phyloP scores from a whole-genome alignment of 495 filamentous ascomycete genomes.

The Penicillium argentinense region DNA sequence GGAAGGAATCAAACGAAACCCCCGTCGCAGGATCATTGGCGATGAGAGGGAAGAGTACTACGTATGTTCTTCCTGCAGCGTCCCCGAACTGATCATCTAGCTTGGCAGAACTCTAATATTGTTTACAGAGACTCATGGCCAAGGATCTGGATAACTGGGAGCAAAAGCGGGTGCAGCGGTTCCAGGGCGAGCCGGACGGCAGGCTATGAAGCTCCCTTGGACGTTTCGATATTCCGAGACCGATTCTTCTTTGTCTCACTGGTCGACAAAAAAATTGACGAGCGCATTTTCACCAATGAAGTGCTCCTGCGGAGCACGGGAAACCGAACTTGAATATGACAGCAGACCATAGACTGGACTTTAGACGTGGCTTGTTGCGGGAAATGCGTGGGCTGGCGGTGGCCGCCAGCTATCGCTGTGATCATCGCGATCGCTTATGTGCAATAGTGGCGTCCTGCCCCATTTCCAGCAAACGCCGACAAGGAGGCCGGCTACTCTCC shows the following conservation, averaged over 20 bases:
- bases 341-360: no score
- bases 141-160: constrained; percentile 97
- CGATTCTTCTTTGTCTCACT: no score
- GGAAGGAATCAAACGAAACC: constrained; percentile 48
- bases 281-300: no score
- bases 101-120: background rate
- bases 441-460: no score
- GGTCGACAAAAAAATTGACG: no score
- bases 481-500: background rate
- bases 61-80: constrained; percentile 47
- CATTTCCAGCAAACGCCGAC: no score
- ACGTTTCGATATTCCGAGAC: no score
- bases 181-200: constrained; percentile 88
- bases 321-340: background rate
- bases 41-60: constrained; percentile 89
- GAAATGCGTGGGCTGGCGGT: no score
- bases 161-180: constrained; percentile 84
- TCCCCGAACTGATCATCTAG: background rate
- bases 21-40: constrained; percentile 49
- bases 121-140: constrained; percentile 70
- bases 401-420: no score
- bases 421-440: no score
- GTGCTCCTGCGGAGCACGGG: no score
- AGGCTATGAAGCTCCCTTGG: constrained; percentile 61
- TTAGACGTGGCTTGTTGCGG: no score